phyloP scores from a whole-genome alignment of 495 filamentous ascomycete genomes.

The Neurospora tetraspora region DNA sequence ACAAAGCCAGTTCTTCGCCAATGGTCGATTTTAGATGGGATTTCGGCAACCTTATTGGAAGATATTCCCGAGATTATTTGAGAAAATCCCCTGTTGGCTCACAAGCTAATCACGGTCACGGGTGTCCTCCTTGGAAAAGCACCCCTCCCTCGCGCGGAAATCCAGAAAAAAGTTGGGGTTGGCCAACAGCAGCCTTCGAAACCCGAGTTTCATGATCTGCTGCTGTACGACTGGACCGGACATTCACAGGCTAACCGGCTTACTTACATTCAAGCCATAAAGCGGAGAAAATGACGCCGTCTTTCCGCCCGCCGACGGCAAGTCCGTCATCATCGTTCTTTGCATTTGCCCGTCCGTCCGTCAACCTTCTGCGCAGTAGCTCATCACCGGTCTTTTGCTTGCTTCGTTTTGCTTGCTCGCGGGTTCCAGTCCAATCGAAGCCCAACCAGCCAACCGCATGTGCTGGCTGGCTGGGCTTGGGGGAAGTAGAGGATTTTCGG shows the following conservation, averaged over 20 bases:
- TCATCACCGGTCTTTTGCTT: neutral
- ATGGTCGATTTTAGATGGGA: constrained; percentile 7
- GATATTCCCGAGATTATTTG: constrained; percentile 2
- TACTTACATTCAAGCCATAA: neutral
- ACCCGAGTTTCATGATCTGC: neutral
- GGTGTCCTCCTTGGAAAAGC: neutral
- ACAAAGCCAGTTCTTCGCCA: constrained; percentile 13
- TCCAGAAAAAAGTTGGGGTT: neutral
- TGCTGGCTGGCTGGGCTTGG: neutral
- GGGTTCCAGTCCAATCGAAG: constrained; percentile 27
- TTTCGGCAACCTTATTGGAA: constrained; percentile 14
- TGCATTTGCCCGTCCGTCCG: neutral
- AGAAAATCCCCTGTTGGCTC: neutral
- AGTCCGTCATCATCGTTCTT: neutral
- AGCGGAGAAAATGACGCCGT: constrained; percentile 1
- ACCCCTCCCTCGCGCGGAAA: too few relatives aligned
- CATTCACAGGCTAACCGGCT: neutral
- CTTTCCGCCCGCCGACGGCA: neutral
- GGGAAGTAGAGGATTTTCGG: neutral
- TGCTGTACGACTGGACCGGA: neutral
- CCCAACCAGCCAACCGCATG: constrained; percentile 17
- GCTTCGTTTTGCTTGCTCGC: neutral
- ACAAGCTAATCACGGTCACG: neutral
- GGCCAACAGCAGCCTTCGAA: neutral
- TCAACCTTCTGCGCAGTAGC: neutral